Base-by-base conservation (phyloP, 225 moss, liverwort and hornwort genomes). In the Physcomitrium patens region DNA sequence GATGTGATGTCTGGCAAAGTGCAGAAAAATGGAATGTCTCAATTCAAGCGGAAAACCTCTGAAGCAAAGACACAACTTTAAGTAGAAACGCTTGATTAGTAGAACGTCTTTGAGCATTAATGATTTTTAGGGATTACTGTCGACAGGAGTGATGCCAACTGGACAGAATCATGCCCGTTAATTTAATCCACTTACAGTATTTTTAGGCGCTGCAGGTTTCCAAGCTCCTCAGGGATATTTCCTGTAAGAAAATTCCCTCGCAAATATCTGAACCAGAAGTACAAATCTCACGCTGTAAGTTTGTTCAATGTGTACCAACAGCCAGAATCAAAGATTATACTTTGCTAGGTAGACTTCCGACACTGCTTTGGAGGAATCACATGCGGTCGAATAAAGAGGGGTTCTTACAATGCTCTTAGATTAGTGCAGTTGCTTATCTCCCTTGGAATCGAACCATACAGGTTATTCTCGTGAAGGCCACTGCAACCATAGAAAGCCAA, bases 361-460 rank as follows among this genome's bases (percentile, higher is more conserved):
- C 5, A 37, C 7, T 7, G 31, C 4, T 37, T 24, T 24, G 24
- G 24, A 37, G 5, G 31, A 37, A 37, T 37, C 31, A 37, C 31
- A 37, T 37, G 31, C 31, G 5, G 31, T 37, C 7, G 31, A 37
- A 37, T 37, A 37, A 4, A 37, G 31, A 4, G 71, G 27, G 8
- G 62, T 37, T 37, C 94, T 87, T 86, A 95, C 95, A 95, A 68
- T 44, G 92, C 91, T 69, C 67, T 82, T 31, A 95, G 74, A 17
- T 76, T 79, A 57, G 77, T 80, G 69, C 91, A 71, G 48, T 93
- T 86, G 78, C 86, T 79, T 68, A 95, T 80, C 69, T 90, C 89
- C 65, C 72, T 65, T 26, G 95, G 95, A 71, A 95, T 95, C 10
- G 87, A 80, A 44, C 95, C 95, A 58, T 86, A 83, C n/a, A 95